phyloP scores from a whole-genome alignment of 495 filamentous ascomycete species.

The Neurospora pannonica region DNA sequence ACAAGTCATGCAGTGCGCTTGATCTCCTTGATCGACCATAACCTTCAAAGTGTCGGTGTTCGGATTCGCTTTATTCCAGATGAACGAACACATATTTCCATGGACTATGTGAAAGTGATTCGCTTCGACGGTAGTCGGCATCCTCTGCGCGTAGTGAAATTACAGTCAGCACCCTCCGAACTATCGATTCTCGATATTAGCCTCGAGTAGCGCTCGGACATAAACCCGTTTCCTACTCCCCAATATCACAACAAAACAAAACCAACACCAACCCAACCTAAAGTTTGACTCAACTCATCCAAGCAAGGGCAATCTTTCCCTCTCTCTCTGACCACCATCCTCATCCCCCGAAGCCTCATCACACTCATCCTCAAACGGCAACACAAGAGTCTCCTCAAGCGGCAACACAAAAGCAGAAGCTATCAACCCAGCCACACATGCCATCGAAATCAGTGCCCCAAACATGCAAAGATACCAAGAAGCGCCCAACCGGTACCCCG shows the following conservation, averaged over 20 bases:
- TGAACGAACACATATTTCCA: background rate
- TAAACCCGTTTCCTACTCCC: background rate
- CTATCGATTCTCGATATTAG: background rate
- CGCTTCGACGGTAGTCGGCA: background rate
- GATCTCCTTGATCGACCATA: background rate
- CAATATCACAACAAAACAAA: background rate
- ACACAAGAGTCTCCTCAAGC: conserved; percentile 44
- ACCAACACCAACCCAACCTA: background rate
- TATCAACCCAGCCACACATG: conserved; percentile 52
- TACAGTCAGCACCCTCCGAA: background rate
- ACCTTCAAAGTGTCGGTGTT: background rate
- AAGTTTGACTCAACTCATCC: background rate
- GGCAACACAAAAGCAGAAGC: conserved; percentile 59
- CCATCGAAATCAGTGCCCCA: conserved; percentile 56
- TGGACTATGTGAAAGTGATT: background rate
- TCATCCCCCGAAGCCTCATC: conserved; percentile 28
- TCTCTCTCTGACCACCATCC: background rate
- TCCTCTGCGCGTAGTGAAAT: background rate
- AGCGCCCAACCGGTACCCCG: conserved; percentile 71
- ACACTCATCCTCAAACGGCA: conserved; percentile 69
- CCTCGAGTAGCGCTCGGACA: background rate
- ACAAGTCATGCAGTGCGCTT: background rate
- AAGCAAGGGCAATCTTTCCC: background rate
- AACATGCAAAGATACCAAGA: conserved; percentile 70
- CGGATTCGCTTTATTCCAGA: background rate